phyloP scores from a whole-genome alignment of 345 rosid genomes.

The Eutrema heterophyllum region DNA sequence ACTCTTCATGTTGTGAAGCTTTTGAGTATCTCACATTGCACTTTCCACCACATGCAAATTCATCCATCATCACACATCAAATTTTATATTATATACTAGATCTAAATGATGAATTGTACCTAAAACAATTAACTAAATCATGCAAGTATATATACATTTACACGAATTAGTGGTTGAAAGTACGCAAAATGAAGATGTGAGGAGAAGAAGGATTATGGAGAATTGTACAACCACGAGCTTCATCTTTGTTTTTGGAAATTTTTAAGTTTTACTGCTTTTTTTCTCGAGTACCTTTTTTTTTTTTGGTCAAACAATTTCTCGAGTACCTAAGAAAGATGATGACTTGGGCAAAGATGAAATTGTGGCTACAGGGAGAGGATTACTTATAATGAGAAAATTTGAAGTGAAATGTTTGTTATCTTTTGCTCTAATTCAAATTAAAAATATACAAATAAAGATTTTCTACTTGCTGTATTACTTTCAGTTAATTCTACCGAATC shows the following conservation, averaged over 20 bases:
- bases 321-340: background rate
- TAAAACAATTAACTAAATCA: background rate
- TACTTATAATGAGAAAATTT: background rate
- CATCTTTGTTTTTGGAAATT: background rate
- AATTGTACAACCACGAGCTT: constrained; percentile 10
- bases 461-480: background rate
- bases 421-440: background rate
- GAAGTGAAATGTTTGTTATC: background rate
- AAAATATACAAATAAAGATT: background rate
- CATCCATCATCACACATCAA: background rate
- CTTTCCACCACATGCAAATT: constrained; percentile 4
- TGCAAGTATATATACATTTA: constrained; percentile 30
- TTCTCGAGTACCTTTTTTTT: too few relatives aligned
- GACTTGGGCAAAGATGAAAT: background rate
- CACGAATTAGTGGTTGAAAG: constrained; percentile 44
- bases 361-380: background rate
- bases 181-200: constrained; percentile 40
- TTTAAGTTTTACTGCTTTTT: background rate
- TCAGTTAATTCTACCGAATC: background rate
- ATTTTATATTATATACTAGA: background rate
- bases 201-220: constrained; percentile 37
- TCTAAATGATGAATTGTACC: background rate
- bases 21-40: constrained; percentile 24
- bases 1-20: background rate
- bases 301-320: too few relatives aligned